Evolutionary conservation across 1,139 yeast genomes (phyloP).

Genomic region (Arxiozyma telluris): DNA sequence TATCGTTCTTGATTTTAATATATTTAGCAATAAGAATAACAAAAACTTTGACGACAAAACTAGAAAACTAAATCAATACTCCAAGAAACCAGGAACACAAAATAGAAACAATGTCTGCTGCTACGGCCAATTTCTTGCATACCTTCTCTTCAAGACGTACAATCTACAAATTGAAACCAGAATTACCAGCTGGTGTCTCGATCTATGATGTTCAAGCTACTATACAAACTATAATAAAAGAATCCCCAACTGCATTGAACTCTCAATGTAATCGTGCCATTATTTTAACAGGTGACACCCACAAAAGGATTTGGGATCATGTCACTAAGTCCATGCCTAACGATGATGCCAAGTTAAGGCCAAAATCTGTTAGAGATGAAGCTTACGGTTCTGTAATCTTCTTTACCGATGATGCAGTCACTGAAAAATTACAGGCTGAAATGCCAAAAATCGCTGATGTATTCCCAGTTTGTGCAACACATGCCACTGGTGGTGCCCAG

Average conservation of each 20-base stretch:
- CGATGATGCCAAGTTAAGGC: slow-evolving; percentile 33
- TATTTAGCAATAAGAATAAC: background rate
- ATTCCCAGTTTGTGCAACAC: slow-evolving; percentile 39
- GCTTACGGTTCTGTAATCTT: slow-evolving; percentile 41
- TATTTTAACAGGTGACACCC: slow-evolving; percentile 35
- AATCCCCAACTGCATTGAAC: slow-evolving; percentile 42
- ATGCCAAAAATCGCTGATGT: slow-evolving; percentile 35
- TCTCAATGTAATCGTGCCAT: slow-evolving; percentile 39
- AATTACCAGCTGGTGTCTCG: slow-evolving; percentile 33
- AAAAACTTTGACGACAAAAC: background rate
- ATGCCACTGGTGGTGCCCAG: slow-evolving; percentile 41
- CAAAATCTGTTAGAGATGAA: slow-evolving; percentile 35
- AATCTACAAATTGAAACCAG: slow-evolving; percentile 33
- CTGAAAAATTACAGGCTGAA: slow-evolving; percentile 34
- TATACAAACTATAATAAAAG: slow-evolving; percentile 33
- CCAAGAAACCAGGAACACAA: background rate
- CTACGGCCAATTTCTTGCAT: slow-evolving; percentile 21
- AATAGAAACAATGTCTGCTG: slow-evolving; percentile 18
- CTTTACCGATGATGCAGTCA: slow-evolving; percentile 35
- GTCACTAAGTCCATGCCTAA: slow-evolving; percentile 32
- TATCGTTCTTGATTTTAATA: too few species aligned
- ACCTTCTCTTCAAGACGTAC: slow-evolving; percentile 34
- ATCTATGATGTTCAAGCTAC: slow-evolving; percentile 30
- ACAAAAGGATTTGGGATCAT: slow-evolving; percentile 36
- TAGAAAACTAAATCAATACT: background rate